A percentile compares a stretch with the other conserved stretches of the same genome.
These are phyloP conservation scores for Lonicera japonica DNA, from an alignment of 129 eudicot genomes.

Conservation along the genomic window DNA sequence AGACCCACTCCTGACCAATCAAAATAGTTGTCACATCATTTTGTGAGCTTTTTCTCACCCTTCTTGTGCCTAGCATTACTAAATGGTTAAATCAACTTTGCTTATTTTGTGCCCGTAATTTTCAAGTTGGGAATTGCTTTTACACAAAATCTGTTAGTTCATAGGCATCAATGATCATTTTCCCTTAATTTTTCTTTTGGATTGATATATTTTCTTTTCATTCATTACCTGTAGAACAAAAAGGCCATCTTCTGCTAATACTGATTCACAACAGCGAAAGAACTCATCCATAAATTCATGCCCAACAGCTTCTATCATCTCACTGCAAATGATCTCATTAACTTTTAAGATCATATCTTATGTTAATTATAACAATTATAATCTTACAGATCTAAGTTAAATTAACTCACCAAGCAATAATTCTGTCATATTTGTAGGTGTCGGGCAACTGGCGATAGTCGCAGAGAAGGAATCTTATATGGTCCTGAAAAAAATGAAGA, in stretches of 20 bases:
- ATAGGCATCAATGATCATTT: no score
- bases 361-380: background rate
- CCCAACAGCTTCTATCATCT: conserved; percentile 95
- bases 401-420: conserved; percentile 72
- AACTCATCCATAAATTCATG: conserved; percentile 89
- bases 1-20: no score
- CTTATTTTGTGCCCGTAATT: background rate
- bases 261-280: conserved; percentile 69
- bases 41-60: no score
- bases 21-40: no score
- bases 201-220: background rate
- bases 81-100: background rate
- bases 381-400: background rate
- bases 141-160: no score
- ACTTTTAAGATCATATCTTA: background rate
- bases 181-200: background rate
- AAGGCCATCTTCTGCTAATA: conserved; percentile 54
- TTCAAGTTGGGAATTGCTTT: background rate
- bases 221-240: conserved; percentile 63
- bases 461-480: conserved; percentile 59
- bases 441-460: conserved; percentile 81
- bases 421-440: conserved; percentile 55
- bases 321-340: conserved; percentile 34
- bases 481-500: conserved; percentile 34
- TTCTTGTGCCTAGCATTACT: no score